Base-by-base conservation (phyloP, 129 eudicot species). In the Tagetes patula region DNA sequence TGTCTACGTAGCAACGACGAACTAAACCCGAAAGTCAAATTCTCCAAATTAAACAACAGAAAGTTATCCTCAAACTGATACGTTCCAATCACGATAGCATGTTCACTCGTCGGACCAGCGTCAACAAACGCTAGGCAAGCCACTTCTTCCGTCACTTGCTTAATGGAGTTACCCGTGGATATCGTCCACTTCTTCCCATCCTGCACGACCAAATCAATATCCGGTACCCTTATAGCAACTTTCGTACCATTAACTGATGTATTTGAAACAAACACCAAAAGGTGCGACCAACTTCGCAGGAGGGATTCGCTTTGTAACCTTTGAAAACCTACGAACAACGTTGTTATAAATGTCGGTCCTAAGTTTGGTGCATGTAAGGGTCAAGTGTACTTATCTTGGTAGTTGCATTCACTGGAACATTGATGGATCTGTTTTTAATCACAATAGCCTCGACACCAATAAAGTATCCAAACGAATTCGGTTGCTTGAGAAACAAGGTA, bases 331-430 rank as follows among this genome's bases (percentile, higher is more conserved):
- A 33, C 37, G 74, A 8, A 70, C 49, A 12, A 70, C 74, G 3
- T 10, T 6, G 38, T 70, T 70, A 8, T 70, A 50, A 52, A 70
- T 8, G 38, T 37, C 63, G 5, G 63, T 36, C 4, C 64, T n/a
- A 34, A 70, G 63, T 7, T 36, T 13, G 12, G 74, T 70, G n/a
- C n/a, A n/a, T n/a, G 49, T 70, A 52, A 36, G 74, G 64, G 14
- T 52, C 62, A 7, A 70, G 62, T 2, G 74, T 70, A n/a, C 74
- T 70, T 2, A 70, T 70, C 63, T 70, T 70, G n/a, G 74, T 9
- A n/a, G 49, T 52, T 1, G 62, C 39, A 37, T 50, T 69, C 8
- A 36, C 47, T 0, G 47, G 62, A 69, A 50, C 62, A 7, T 7
- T 37, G 3, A 69, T 46, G 33, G 45, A 46, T 68, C 72, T 32